Conservation (phyloP, 2,329 filamentous ascomycete genomes). For the Stachybotrys chlorohalonatus region DNA sequence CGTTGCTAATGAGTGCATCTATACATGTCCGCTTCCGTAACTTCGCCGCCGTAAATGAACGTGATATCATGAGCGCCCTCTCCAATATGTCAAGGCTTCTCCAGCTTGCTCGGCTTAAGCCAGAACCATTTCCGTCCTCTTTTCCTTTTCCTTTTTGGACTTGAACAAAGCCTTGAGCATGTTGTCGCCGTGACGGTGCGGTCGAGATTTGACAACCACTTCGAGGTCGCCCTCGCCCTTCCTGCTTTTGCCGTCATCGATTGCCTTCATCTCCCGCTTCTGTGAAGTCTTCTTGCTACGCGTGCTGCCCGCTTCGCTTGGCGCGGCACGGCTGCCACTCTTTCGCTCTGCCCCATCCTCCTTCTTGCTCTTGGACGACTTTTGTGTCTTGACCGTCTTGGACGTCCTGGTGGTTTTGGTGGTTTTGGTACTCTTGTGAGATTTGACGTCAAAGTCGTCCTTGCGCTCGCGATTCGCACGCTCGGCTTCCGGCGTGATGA, state of each 20-base stretch:
- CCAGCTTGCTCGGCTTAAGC: conserved; percentile 10
- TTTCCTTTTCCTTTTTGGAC: conserved; percentile 40
- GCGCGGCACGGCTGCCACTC: conserved; percentile 9
- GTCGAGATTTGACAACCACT: conserved; percentile 36
- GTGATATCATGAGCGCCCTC: too few relatives aligned
- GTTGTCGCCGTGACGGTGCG: conserved; percentile 34
- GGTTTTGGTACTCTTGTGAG: conserved; percentile 23
- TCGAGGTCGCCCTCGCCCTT: conserved; percentile 26
- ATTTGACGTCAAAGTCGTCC: conserved; percentile 31
- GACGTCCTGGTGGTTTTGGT: conserved; percentile 12
- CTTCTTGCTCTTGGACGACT: conserved; percentile 15
- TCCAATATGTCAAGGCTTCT: too few relatives aligned
- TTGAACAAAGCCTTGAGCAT: conserved; percentile 52
- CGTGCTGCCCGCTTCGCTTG: conserved; percentile 29
- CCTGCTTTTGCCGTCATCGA: conserved; percentile 24
- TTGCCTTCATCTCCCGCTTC: conserved; percentile 20
- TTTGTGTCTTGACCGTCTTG: conserved; percentile 7
- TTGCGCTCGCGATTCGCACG: conserved; percentile 30
- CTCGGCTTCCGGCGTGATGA: conserved; percentile 48
- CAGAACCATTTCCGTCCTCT: conserved; percentile 19
- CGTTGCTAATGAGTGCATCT: not conserved
- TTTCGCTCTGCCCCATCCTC: conserved; percentile 9
- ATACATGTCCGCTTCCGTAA: not conserved
- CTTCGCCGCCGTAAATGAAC: not conserved
- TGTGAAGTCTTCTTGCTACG: conserved; percentile 17